These are phyloP conservation scores for Cystofilobasidium macerans DNA, from an alignment of 768 basidiomycete species.

Conservation along the genomic window DNA sequence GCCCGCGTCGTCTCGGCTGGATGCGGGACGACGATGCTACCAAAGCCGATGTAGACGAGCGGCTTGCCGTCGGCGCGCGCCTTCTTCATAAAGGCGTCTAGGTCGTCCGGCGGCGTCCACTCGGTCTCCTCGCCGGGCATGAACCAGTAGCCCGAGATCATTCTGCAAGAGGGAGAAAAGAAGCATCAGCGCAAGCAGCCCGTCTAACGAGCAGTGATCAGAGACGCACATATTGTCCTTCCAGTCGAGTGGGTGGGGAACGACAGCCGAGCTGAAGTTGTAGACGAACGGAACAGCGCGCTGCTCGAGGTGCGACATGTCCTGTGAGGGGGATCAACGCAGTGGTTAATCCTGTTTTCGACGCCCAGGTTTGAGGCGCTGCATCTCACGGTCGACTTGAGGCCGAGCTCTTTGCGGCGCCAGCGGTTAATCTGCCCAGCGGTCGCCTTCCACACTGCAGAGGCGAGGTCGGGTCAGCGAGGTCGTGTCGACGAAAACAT, in stretches of 20 bases:
- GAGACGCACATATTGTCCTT: constrained; percentile 31
- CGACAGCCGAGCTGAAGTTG: constrained; percentile 54
- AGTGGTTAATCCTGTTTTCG: too few relatives aligned
- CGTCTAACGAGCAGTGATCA: too few relatives aligned
- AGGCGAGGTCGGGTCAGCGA: too few relatives aligned
- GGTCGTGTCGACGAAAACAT: too few relatives aligned
- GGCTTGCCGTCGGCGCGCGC: constrained; percentile 51
- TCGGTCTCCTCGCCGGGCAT: constrained; percentile 50
- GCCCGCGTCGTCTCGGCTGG: constrained; percentile 48
- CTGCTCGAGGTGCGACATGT: constrained; percentile 52
- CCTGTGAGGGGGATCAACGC: too few relatives aligned
- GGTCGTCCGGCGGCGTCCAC: constrained; percentile 48
- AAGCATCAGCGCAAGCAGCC: too few relatives aligned
- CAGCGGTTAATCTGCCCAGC: constrained; percentile 57
- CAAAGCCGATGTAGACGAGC: constrained; percentile 59
- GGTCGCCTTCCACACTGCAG: constrained; percentile 59
- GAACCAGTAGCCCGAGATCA: constrained; percentile 48
- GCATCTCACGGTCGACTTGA: constrained; percentile 41
- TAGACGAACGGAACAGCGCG: constrained; percentile 45
- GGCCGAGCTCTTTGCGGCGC: constrained; percentile 47
- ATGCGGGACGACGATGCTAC: constrained; percentile 56
- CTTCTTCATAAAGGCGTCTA: constrained; percentile 49
- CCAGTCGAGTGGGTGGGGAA: constrained; percentile 63
- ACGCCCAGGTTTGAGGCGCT: too few relatives aligned
- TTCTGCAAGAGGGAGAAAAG: neutral